Percentiles rank a stretch among this genome's conserved stretches.
phyloP scores from a whole-genome alignment of 1,139 yeast genomes.

The Tardiomyces digboiensis region DNA sequence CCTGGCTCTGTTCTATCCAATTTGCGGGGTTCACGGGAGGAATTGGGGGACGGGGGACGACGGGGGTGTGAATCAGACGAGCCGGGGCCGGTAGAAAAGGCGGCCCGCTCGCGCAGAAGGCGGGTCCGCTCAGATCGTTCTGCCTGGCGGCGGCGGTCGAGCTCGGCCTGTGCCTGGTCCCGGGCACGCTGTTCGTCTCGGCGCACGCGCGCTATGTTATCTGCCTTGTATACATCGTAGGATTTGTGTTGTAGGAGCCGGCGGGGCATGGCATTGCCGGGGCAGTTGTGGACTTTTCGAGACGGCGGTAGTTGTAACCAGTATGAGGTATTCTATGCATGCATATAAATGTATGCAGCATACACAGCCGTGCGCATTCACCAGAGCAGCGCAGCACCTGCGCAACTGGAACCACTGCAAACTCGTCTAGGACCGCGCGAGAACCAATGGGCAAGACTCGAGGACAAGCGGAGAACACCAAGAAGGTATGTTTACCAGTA shows the following conservation, averaged over 20 bases:
- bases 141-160: conserved; percentile 4
- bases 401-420: too few species aligned
- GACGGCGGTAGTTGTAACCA: too few species aligned
- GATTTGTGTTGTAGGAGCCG: conserved; percentile 23
- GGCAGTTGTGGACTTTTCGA: too few species aligned
- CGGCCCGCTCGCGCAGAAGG: neutral
- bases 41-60: too few species aligned
- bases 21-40: too few species aligned
- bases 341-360: too few species aligned
- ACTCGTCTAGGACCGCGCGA: too few species aligned
- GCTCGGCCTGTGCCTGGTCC: conserved; percentile 9
- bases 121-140: conserved; percentile 6
- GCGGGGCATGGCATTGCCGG: conserved; percentile 22
- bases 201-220: conserved; percentile 20
- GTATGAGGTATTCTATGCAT: too few species aligned
- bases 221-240: conserved; percentile 21
- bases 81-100: neutral
- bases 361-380: too few species aligned
- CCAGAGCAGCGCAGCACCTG: too few species aligned
- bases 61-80: too few species aligned
- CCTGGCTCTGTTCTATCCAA: conserved; percentile 15
- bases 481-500: conserved; percentile 30
- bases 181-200: conserved; percentile 21
- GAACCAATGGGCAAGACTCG: conserved; percentile 44
- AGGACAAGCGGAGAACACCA: conserved; percentile 44